Evolutionary conservation across 257 asterid genomes (phyloP).

Genomic region (Petunia axillaris): DNA sequence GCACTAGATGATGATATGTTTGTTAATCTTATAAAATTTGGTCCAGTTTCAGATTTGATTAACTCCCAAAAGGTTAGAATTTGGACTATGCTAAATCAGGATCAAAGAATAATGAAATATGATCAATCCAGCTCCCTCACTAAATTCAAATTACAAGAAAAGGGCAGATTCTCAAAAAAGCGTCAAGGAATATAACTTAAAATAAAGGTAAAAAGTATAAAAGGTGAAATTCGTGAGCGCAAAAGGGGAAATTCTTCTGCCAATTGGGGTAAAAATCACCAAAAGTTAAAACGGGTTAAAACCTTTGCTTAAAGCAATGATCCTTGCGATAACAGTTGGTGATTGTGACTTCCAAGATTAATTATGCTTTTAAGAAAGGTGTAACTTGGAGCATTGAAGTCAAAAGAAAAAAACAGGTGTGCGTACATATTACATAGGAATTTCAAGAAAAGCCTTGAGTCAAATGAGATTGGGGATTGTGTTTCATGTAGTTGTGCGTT

Average conservation of each 20-base stretch:
- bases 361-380: background rate
- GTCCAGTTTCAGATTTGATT: background rate
- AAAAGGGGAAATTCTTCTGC: background rate
- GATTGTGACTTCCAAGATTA: background rate
- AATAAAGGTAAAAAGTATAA: background rate
- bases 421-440: background rate
- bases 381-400: background rate
- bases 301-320: constrained; percentile 11
- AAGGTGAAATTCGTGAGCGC: constrained; percentile 3
- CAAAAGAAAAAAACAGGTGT: constrained; percentile 7
- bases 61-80: background rate
- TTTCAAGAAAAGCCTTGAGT: constrained; percentile 20
- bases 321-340: background rate
- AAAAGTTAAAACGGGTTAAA: background rate
- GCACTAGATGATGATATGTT: background rate
- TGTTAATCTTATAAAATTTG: background rate
- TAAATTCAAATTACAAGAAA: background rate
- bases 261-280: background rate
- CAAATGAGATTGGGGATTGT: background rate
- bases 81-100: background rate
- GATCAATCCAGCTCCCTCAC: background rate
- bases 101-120: background rate
- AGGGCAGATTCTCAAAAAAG: background rate
- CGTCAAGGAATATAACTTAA: background rate
- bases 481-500: background rate